A percentile compares a stretch with the other conserved stretches of the same genome.
These are phyloP conservation scores for Triglochin maritima DNA, from an alignment of 106 monocot species.

Conservation along the genomic window DNA sequence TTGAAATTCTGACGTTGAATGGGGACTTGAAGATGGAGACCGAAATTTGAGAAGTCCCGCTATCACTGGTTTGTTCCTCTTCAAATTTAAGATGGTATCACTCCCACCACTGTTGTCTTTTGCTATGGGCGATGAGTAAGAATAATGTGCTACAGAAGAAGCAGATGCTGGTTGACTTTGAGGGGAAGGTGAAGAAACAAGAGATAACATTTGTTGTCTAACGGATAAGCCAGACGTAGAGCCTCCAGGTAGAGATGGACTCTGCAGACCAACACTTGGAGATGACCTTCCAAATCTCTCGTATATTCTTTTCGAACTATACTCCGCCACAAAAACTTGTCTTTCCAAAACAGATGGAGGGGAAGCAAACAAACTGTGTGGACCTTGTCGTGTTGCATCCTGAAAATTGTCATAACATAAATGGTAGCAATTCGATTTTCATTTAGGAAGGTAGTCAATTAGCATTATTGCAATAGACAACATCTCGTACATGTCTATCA, in stretches of 20 bases:
- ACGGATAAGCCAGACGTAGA: slow-evolving; percentile 47
- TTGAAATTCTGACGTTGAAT: too few relatives aligned
- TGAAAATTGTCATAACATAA: slow-evolving; percentile 1
- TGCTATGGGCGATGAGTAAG: not conserved
- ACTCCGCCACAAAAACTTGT: not conserved
- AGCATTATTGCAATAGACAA: too few relatives aligned
- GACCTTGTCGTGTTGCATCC: slow-evolving; percentile 11
- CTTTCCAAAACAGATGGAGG: not conserved
- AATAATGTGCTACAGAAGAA: not conserved
- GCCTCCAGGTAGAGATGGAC: slow-evolving; percentile 17
- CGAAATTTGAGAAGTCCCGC: not conserved
- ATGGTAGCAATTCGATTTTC: not conserved
- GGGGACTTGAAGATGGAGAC: not conserved
- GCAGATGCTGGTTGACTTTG: not conserved
- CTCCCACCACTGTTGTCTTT: not conserved
- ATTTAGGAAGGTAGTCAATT: too few relatives aligned
- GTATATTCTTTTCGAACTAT: slow-evolving; percentile 6
- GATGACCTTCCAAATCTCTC: slow-evolving; percentile 1
- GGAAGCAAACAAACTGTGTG: slow-evolving; percentile 11
- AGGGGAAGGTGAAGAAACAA: slow-evolving; percentile 8
- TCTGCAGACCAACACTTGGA: slow-evolving; percentile 9
- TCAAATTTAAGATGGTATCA: slow-evolving; percentile 2
- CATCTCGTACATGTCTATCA: too few relatives aligned
- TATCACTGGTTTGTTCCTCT: not conserved
- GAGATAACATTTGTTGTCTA: slow-evolving; percentile 31